phyloP scores from a whole-genome alignment of 2,329 filamentous ascomycete genomes.

The Pestalotiopsis sp. region DNA sequence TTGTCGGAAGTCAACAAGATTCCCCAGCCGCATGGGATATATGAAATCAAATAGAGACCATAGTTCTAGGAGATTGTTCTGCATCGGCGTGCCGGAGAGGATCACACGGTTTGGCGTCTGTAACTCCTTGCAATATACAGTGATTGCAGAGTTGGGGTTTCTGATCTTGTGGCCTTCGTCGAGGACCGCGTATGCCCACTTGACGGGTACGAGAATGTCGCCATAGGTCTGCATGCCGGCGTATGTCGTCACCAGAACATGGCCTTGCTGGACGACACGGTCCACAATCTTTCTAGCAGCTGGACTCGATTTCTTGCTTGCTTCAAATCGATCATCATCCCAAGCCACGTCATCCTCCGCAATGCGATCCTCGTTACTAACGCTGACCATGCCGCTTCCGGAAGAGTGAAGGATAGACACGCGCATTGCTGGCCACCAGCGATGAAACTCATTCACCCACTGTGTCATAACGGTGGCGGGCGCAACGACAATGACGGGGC shows the following conservation, averaged over 20 bases:
- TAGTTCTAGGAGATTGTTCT: constrained; percentile 92
- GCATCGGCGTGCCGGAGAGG: constrained; percentile 93
- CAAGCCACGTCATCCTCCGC: constrained; percentile 59
- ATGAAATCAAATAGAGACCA: constrained; percentile 99
- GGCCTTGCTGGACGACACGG: constrained; percentile 79
- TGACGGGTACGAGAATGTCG: constrained; percentile 75
- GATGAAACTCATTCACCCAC: constrained; percentile 98
- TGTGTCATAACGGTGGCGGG: constrained; percentile 94
- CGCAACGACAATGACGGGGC: constrained; percentile 88
- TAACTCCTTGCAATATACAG: constrained; percentile 92
- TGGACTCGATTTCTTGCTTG: constrained; percentile 57
- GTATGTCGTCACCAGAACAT: constrained; percentile 95
- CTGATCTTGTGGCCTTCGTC: constrained; percentile 98
- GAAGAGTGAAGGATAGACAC: constrained; percentile 95
- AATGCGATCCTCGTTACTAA: constrained; percentile 63
- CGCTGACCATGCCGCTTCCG: constrained; percentile 92
- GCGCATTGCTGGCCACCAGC: constrained; percentile 98
- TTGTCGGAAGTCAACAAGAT: constrained; percentile 84
- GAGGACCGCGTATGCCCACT: constrained; percentile 92
- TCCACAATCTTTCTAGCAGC: constrained; percentile 81
- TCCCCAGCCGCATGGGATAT: constrained; percentile 93
- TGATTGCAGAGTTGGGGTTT: constrained; percentile 93
- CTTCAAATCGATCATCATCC: constrained; percentile 44
- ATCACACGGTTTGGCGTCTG: constrained; percentile 90
- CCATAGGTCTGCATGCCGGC: constrained; percentile 93